Evolutionary conservation across 441 rosid species (phyloP).

Genomic region (Omphalea diandra): DNA sequence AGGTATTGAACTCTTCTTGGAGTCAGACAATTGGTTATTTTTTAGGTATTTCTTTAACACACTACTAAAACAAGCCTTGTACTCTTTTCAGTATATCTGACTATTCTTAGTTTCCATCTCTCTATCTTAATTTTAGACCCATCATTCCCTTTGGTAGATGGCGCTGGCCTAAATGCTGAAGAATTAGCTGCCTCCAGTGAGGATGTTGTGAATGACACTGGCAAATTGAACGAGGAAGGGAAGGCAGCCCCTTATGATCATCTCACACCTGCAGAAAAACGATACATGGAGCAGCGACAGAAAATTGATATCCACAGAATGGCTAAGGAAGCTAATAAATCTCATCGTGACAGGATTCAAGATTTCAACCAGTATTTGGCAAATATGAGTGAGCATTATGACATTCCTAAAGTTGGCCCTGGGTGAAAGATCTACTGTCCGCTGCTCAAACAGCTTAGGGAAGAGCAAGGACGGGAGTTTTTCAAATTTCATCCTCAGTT

Average conservation of each 20-base stretch:
- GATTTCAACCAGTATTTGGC: constrained; percentile 75
- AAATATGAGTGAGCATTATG: constrained; percentile 74
- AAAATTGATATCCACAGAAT: constrained; percentile 48
- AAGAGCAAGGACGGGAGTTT: background rate
- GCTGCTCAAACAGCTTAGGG: background rate
- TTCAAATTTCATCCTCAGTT: background rate
- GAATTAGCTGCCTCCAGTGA: constrained; percentile 27
- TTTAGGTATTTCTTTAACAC: background rate
- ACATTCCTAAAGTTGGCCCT: constrained; percentile 81
- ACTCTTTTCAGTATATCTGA: background rate
- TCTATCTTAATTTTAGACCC: background rate
- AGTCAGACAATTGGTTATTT: background rate
- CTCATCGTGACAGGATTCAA: constrained; percentile 68
- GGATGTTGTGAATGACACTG: constrained; percentile 26
- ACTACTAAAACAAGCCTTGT: background rate
- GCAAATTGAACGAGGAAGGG: constrained; percentile 34
- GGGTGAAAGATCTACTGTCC: constrained; percentile 26
- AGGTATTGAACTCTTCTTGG: background rate
- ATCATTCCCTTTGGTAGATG: background rate
- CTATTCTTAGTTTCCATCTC: background rate
- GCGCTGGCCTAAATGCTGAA: constrained; percentile 33
- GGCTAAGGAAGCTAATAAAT: constrained; percentile 64
- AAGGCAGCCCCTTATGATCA: constrained; percentile 36
- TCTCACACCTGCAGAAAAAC: constrained; percentile 63
- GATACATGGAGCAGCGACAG: constrained; percentile 59